Conservation (phyloP, 805 yeast species). For the Saccharomycopsis microspora region DNA sequence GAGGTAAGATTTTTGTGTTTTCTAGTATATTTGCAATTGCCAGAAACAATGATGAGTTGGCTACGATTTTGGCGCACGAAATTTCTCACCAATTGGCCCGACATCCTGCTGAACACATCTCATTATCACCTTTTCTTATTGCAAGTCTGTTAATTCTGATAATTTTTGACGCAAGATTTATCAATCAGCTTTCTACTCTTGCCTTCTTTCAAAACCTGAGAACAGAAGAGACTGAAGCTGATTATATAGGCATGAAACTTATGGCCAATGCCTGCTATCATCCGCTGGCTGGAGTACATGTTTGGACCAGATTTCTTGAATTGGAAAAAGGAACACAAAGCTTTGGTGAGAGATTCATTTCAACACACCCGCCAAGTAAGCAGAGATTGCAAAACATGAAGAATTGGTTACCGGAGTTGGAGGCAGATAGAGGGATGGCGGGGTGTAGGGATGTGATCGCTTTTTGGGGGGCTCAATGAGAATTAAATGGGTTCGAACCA, state of each 20-base stretch:
- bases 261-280: conserved; percentile 86
- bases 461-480: conserved; percentile 1
- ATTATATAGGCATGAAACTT: conserved; percentile 82
- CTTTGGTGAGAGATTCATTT: conserved; percentile 26
- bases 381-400: conserved; percentile 59
- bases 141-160: conserved; percentile 40
- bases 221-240: conserved; percentile 94
- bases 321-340: conserved; percentile 19
- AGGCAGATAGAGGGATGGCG: conserved; percentile 7
- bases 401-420: conserved; percentile 51
- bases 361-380: conserved; percentile 85
- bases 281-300: conserved; percentile 57
- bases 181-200: background rate
- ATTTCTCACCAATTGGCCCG: conserved; percentile 90
- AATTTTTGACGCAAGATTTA: background rate
- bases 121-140: conserved; percentile 31
- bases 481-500: too few species aligned
- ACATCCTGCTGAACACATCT: conserved; percentile 71
- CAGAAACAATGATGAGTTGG: conserved; percentile 77
- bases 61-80: conserved; percentile 92
- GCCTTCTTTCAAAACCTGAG: conserved; percentile 33
- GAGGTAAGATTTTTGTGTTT: conserved; percentile 90
- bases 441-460: conserved; percentile 11
- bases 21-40: conserved; percentile 70
- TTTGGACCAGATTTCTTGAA: conserved; percentile 47